Evolutionary conservation across 768 basidiomycete species (phyloP).

Genomic region (Termitomyces eurrhizus): DNA sequence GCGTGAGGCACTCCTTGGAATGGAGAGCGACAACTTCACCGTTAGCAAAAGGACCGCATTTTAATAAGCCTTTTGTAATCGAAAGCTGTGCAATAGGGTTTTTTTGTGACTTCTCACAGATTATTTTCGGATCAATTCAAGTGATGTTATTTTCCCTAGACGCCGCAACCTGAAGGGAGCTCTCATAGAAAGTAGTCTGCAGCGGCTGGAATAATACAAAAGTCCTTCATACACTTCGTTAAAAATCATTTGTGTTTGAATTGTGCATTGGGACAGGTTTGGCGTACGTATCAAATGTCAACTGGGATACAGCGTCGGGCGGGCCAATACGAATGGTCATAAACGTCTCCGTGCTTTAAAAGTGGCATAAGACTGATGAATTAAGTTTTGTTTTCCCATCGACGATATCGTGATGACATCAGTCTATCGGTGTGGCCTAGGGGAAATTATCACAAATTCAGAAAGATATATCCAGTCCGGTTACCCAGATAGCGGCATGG

Average conservation of each 20-base stretch:
- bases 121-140: conserved; percentile 1
- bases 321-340: not conserved
- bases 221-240: not conserved
- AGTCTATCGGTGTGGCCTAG: not conserved
- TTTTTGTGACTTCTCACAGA: not conserved
- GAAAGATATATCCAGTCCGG: not conserved
- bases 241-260: not conserved
- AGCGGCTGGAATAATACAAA: not conserved
- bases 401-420: not conserved
- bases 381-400: not conserved
- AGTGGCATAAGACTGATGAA: not conserved
- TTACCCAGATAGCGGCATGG: not conserved
- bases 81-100: not conserved
- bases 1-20: not conserved
- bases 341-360: not conserved
- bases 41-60: not conserved
- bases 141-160: not conserved
- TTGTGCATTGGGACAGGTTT: not conserved
- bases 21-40: not conserved
- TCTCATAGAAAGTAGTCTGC: not conserved
- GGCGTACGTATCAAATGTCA: not conserved
- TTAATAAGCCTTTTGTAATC: not conserved
- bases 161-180: not conserved
- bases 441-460: not conserved
- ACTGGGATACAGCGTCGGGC: not conserved